Evolutionary conservation across 2,329 filamentous ascomycete species (phyloP), one percentile per base, ranked within the genome.

Genomic region (Fusarium napiforme): DNA sequence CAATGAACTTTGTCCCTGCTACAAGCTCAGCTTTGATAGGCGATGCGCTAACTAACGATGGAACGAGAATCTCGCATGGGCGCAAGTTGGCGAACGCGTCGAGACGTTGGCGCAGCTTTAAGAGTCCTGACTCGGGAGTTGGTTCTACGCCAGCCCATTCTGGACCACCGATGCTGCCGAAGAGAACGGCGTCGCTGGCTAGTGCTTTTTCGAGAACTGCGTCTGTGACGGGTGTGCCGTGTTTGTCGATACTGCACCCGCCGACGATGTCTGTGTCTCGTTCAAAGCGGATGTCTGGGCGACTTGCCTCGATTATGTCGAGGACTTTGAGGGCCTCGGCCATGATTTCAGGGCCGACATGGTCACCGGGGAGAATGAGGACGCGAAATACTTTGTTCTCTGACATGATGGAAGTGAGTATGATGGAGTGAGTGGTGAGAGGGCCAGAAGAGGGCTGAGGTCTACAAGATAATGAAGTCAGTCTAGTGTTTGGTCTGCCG

Each of bases 81-180:
- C 86, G 82, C 28, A 88, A 74, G 67, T 88, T 88, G 50, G 85
- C 86, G 67, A 87, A 88, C 11, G 85, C 85, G 57, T 86, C 79
- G 37, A 86, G 78, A 4, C 74, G 73, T 21, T 81, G 79, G 23
- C 85, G 79, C 19, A 86, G 81, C 50, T 80, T 79, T 36, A 86
- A 75, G 32, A 85, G 76, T 4, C 84, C 85, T n/a, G 81, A 82
- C 65, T 87, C 84, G 4, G 85, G 84, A n/a, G 82, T 84, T 6
- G 83, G 84, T 15, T 81, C 77, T 2, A 71, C 76, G 6, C 76
- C 76, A 1, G 82, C 84, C 85, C 85, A 86, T 74, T 86, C 82
- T 4, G 85, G 85, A 9, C 85, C 85, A n/a, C 85, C 85, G 23
- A 86, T 83, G 69, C 81, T 83, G 21, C 85, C 85, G 65, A 86